Evolutionary conservation across 345 rosid genomes (phyloP).

Genomic region (Linum lewisii): DNA sequence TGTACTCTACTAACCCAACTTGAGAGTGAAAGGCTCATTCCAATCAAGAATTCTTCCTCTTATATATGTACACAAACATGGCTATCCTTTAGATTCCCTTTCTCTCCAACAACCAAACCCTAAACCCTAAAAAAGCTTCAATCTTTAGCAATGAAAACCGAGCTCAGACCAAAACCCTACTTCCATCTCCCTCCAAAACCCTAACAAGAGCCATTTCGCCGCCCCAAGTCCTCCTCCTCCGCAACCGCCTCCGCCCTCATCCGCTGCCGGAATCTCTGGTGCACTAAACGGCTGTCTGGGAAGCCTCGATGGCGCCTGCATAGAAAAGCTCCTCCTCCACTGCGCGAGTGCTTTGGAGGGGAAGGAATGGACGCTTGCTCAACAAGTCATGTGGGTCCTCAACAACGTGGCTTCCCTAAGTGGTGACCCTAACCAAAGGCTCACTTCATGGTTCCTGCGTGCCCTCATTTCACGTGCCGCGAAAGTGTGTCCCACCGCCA

Average conservation of each 20-base stretch:
- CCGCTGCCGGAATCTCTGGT: slow-evolving; percentile 28
- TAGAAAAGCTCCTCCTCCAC: slow-evolving; percentile 64
- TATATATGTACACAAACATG: slow-evolving; percentile 9
- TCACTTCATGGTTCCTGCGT: slow-evolving; percentile 47
- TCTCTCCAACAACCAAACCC: not conserved
- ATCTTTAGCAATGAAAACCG: slow-evolving; percentile 29
- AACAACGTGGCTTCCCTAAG: slow-evolving; percentile 55
- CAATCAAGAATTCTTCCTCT: slow-evolving; percentile 4
- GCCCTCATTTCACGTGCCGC: slow-evolving; percentile 62
- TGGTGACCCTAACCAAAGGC: slow-evolving; percentile 65
- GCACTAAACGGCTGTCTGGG: slow-evolving; percentile 45
- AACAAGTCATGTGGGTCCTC: slow-evolving; percentile 82
- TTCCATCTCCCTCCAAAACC: slow-evolving; percentile 35
- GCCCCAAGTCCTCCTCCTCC: slow-evolving; percentile 17
- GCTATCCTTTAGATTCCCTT: not conserved
- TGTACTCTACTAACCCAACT: slow-evolving; percentile 9
- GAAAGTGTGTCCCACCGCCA: slow-evolving; percentile 40
- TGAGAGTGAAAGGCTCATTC: slow-evolving; percentile 8
- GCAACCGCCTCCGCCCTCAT: slow-evolving; percentile 22
- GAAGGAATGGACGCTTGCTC: slow-evolving; percentile 60
- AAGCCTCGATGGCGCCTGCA: slow-evolving; percentile 58
- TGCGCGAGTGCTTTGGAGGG: slow-evolving; percentile 61
- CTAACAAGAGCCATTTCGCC: slow-evolving; percentile 7
- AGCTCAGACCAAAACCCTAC: slow-evolving; percentile 29
- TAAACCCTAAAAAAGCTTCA: slow-evolving; percentile 15